Evolutionary conservation across 768 basidiomycete species (phyloP).

Genomic region (Boletus vinaceobasis): DNA sequence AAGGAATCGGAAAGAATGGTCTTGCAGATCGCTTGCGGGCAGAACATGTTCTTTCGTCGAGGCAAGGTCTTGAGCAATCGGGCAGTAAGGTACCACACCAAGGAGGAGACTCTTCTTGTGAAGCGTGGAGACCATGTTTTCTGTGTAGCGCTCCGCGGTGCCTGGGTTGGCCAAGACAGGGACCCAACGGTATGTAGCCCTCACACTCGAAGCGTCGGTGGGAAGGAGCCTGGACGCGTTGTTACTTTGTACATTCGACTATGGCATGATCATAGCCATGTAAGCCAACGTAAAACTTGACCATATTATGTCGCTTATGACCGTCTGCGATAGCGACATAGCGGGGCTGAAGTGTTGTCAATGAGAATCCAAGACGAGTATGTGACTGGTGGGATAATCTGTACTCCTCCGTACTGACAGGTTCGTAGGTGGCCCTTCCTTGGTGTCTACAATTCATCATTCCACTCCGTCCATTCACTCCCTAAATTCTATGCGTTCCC

Average conservation of each 20-base stretch:
- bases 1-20: constrained; percentile 98
- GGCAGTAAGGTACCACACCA: constrained; percentile 96
- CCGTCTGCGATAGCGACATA: constrained; percentile 99
- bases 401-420: too few species aligned
- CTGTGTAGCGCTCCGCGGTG: constrained; percentile 97
- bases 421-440: constrained; percentile 63
- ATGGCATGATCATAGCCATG: constrained; percentile 93
- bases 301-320: constrained; percentile 99
- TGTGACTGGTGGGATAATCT: constrained; percentile 98
- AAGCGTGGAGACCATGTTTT: constrained; percentile 97
- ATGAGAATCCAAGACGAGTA: constrained; percentile 82
- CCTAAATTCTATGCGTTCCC: constrained; percentile 33
- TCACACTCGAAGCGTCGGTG: constrained; percentile 75
- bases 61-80: constrained; percentile 99
- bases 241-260: constrained; percentile 88
- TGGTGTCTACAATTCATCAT: constrained; percentile 47
- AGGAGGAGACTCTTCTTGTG: constrained; percentile 99
- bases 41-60: constrained; percentile 98
- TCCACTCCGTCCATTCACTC: constrained; percentile 59
- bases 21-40: constrained; percentile 98
- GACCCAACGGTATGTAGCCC: constrained; percentile 99
- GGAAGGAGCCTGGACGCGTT: constrained; percentile 95
- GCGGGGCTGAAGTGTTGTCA: constrained; percentile 88
- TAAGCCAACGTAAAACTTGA: constrained; percentile 96
- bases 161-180: constrained; percentile 98